Percentiles rank a stretch among this genome's conserved stretches.
These are phyloP conservation scores for Puccinia coronata DNA, from an alignment of 1,284 basidiomycete species.

Conservation along the genomic window DNA sequence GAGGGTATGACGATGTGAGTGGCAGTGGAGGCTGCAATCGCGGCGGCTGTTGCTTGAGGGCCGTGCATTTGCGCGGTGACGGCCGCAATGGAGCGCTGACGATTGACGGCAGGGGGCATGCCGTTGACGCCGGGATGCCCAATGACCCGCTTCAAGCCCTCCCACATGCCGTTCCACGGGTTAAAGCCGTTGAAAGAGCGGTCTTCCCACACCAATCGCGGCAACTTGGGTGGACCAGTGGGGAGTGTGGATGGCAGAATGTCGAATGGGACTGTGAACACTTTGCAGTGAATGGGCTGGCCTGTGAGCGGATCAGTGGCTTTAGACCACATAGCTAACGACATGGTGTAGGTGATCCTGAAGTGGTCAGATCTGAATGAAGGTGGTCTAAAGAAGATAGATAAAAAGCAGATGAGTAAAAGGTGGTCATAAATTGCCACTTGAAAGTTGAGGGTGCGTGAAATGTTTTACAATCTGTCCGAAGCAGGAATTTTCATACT, in stretches of 20 bases:
- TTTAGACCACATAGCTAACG: conserved; percentile 55
- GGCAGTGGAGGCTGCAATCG: conserved; percentile 51
- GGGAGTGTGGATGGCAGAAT: conserved; percentile 57
- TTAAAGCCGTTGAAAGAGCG: conserved; percentile 27
- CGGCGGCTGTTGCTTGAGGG: conserved; percentile 48
- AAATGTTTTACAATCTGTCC: conserved; percentile 56
- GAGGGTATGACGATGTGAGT: conserved; percentile 56
- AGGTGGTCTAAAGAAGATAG: conserved; percentile 53
- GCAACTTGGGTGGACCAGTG: conserved; percentile 40
- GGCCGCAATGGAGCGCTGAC: conserved; percentile 54
- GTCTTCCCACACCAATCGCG: conserved; percentile 46
- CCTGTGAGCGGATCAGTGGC: conserved; percentile 51
- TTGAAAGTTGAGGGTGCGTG: too few relatives aligned
- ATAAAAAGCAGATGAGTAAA: neutral
- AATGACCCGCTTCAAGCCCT: conserved; percentile 40
- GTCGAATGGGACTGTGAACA: conserved; percentile 57
- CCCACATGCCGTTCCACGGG: conserved; percentile 43
- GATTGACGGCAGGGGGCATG: conserved; percentile 53
- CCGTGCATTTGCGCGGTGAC: conserved; percentile 51
- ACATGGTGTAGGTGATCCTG: conserved; percentile 57
- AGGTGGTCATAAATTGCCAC: neutral
- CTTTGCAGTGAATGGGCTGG: conserved; percentile 55
- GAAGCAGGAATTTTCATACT: conserved; percentile 58
- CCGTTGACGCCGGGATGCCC: conserved; percentile 43
- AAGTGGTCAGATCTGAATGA: conserved; percentile 56